Conservation (phyloP, 2,329 filamentous ascomycete genomes). For the Sporothrix protearum region DNA sequence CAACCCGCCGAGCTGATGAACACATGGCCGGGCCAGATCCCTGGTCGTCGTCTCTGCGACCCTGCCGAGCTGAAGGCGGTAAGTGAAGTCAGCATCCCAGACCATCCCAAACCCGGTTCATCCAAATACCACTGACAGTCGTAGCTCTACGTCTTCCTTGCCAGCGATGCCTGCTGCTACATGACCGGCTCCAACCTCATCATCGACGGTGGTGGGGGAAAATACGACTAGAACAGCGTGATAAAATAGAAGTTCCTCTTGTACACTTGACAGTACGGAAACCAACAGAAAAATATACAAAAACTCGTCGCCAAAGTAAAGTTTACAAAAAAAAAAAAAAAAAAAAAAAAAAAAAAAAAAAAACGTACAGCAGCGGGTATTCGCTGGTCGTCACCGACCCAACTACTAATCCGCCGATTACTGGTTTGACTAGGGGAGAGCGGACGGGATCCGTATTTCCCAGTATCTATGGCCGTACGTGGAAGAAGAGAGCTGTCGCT, state of each 20-base stretch:
- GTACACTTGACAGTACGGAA: neutral
- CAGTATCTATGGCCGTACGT: neutral
- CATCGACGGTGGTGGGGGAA: conserved; percentile 7
- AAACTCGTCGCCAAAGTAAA: neutral
- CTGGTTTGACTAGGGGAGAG: neutral
- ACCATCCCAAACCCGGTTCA: too few relatives aligned
- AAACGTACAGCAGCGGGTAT: neutral
- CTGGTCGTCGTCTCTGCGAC: conserved; percentile 48
- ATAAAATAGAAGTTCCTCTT: neutral
- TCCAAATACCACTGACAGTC: too few relatives aligned
- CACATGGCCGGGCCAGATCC: conserved; percentile 57
- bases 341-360: neutral
- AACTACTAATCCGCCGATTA: neutral
- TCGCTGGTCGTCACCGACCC: neutral
- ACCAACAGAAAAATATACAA: neutral
- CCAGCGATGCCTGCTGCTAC: conserved; percentile 21
- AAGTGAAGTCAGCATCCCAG: neutral
- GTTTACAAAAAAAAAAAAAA: too few relatives aligned
- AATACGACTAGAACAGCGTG: neutral
- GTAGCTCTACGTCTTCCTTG: conserved; percentile 18
- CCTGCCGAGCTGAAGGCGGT: conserved; percentile 57
- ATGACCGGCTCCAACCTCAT: conserved; percentile 20
- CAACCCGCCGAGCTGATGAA: conserved; percentile 63
- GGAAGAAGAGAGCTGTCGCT: neutral
- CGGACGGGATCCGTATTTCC: neutral